Evolutionary conservation across 2,329 filamentous ascomycete species (phyloP), one percentile per base, ranked within the genome.

Genomic region (Eurotiales sp.): DNA sequence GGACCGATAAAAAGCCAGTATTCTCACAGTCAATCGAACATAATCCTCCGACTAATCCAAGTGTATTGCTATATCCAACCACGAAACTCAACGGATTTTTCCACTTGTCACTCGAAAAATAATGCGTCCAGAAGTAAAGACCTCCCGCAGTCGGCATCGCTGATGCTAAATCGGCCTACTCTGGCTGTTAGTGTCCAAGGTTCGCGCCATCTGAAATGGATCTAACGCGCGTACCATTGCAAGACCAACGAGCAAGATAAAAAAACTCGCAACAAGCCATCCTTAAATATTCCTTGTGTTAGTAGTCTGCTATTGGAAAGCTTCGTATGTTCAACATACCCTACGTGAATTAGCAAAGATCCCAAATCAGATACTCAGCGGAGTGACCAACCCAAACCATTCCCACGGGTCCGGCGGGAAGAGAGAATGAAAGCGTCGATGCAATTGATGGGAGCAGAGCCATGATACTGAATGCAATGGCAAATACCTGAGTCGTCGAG

Each of bases 401-500:
- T 3, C 81, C 81, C 3, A 75, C 79, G 1, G 80, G 80, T 0
- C 81, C 81, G 5, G 80, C 77, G 1, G 81, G 79, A 36, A 84
- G 71, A 3, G 79, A 82, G 57, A 83, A 84, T 0, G 78, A 62
- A 11, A 84, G 65, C 0, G 81, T 83, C 25, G 77, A 79, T 5
- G 81, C 80, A 55, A 84, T 83, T 3, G 80, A 83, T 0, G 81
- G 80, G 1, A 84, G 66, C 6, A 84, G 62, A 2, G 81, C 80
- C 79, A 85, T 84, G 57, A 84, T 80, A 59, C 74, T 76, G 53
- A 81, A 81, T 2, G 77, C 78, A 53, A 81, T 77, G 23, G 79
- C 81, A 58, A 85, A 84, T 15, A 84, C 75, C 61, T 84, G 80
- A n/a, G 83, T 68, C 54, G 80, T 81, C 3, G 78, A 79, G 60